Base-by-base conservation (phyloP, 2,329 filamentous ascomycete genomes). In the Aureobasidium vineae region DNA sequence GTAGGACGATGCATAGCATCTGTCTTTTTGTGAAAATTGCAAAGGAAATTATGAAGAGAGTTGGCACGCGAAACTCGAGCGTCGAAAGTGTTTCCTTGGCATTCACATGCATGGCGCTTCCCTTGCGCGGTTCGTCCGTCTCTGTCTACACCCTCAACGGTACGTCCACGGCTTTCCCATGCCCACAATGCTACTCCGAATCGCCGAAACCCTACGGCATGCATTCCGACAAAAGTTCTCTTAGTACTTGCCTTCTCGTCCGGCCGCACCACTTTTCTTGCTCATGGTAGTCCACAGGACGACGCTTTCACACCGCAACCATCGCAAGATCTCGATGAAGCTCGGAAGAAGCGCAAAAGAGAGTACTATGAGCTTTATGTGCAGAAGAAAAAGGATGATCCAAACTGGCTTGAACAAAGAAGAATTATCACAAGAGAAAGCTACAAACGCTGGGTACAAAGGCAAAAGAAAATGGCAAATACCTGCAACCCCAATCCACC, bases 1-100 rank as follows among this genome's bases (percentile, higher is more conserved):
- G 10, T 5, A 52, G 28, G 13, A 53, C 19, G 16, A 53, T 52
- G 15, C 53, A 64, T 28, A 26, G 19, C 60, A 41, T 64, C 16
- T 64, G 28, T 26, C 21, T 5, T 36, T 53, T 43, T 1, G 83
- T 84, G 13, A 26, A 56, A 1, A 56, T 28, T 26, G 53, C 40
- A 33, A 56, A 56, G 2, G 53, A 45, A 31, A 31, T 31, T 31
- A 31, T 31, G 53, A 11, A 36, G 8, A 13, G n/a, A 23, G 36
- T 28, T 10, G 15, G 13, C 13, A 31, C 26, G 11, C 13, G 16
- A 4, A 13, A 19, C 33, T 26, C 16, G n/a, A n/a, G 50, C 8
- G 31, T 10, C 6, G 33, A 45, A 23, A 11, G n/a, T 45, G 43
- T 45, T 8, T 47, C 26, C 45, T 49, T 49, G 45, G 23, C 45